phyloP scores from a whole-genome alignment of 1,284 basidiomycete genomes.

The Trichosporon sp. region DNA sequence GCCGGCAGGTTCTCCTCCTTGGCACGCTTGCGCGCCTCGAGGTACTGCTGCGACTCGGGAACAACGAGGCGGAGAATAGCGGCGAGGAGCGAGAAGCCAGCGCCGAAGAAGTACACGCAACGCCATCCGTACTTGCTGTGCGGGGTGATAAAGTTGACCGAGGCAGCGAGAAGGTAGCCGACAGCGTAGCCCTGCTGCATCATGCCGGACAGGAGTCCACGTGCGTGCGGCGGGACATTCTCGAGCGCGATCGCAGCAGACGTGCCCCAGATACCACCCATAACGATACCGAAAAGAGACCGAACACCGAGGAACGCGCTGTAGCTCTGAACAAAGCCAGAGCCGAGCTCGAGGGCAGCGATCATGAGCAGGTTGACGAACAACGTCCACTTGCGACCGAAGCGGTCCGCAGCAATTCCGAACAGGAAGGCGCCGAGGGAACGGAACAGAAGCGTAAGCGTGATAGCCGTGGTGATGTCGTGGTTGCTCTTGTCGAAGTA shows the following conservation, averaged over 20 bases:
- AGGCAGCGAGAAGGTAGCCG: constrained; percentile 54
- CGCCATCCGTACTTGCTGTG: constrained; percentile 49
- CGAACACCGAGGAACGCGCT: constrained; percentile 50
- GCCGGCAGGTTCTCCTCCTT: constrained; percentile 44
- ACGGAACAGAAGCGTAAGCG: constrained; percentile 86
- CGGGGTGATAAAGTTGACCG: constrained; percentile 63
- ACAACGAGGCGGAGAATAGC: constrained; percentile 65
- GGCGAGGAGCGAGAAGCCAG: constrained; percentile 68
- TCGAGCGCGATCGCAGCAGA: constrained; percentile 58
- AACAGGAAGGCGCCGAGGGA: constrained; percentile 82
- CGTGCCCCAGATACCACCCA: constrained; percentile 55
- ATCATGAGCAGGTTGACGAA: constrained; percentile 68
- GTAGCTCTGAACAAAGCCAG: constrained; percentile 51
- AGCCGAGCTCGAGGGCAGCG: constrained; percentile 67
- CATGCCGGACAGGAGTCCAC: constrained; percentile 80
- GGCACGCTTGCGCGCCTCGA: constrained; percentile 45
- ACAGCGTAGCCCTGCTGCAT: constrained; percentile 73
- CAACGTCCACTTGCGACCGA: constrained; percentile 72
- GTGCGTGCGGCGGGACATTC: constrained; percentile 76
- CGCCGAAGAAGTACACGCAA: constrained; percentile 52
- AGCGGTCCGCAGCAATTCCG: constrained; percentile 69
- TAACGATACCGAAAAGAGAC: constrained; percentile 74
- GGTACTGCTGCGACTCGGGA: constrained; percentile 76
- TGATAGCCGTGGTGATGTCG: constrained; percentile 64
- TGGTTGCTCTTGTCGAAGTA: constrained; percentile 22